Evolutionary conservation across 2,329 filamentous ascomycete species (phyloP), one percentile per base, ranked within the genome.

Genomic region (Fusarium tricinctum): DNA sequence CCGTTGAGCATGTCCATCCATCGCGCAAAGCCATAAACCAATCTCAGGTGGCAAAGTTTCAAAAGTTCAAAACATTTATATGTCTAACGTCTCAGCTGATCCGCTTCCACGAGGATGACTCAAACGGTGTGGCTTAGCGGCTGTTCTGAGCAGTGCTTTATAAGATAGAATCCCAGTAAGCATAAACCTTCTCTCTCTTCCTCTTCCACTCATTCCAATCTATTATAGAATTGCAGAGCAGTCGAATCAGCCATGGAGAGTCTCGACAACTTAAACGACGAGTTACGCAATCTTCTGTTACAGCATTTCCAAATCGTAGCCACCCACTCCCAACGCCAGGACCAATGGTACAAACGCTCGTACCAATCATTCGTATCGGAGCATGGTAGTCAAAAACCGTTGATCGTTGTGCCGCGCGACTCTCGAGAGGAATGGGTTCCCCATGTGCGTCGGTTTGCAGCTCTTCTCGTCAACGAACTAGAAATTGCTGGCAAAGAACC

Each of bases 291-390:
- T 46, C 45, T 64, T 2, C 6, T 63, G 0, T 28, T 45, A 2
- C 33, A 23, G 7, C 60, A 63, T 17, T 64, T 63, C 1, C 45
- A 64, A 9, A 19, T 63, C 2, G 28, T 51, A 1, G 28, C 51
- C 5, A 58, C 51, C 6, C 19, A 58, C 3, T 63, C 60, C 1
- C 60, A 63, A 0, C 60, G 60, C 9, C 59, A 63, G 20, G 60
- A 63, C 3, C 60, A 63, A 32, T 63, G 59, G 51, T 63, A 63
- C 7, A 63, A 63, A 6, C 30, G 60, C 0, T 64, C 35, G 7
- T 64, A 64, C 2, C 39, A 64, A 12, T 42, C 45, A 4, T 58
- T 63, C 1, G 1, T 4, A 4, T 30, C 2, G 2, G 5, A 42
- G 1, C 28, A 58, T 8, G 45, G 33, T 0, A n/a, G 32, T 0